phyloP scores from a whole-genome alignment of 2,329 filamentous ascomycete genomes.

The Lojkania enalia region DNA sequence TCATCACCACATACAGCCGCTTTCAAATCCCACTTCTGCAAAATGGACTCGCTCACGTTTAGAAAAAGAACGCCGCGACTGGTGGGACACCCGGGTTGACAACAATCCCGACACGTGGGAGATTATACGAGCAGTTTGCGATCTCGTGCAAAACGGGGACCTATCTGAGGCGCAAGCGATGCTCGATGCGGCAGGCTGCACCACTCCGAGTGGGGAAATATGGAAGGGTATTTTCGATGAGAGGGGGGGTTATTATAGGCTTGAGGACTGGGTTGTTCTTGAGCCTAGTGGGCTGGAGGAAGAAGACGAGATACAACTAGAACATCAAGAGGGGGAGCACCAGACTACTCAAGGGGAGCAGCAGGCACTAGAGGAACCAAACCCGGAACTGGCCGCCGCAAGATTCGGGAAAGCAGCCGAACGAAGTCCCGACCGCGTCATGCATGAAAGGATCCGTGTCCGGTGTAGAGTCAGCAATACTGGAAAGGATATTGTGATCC shows the following conservation, averaged over 20 bases:
- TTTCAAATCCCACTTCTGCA: slow-evolving; percentile 22
- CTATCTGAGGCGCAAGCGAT: slow-evolving; percentile 70
- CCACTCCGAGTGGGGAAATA: slow-evolving; percentile 48
- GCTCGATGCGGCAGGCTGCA: slow-evolving; percentile 70
- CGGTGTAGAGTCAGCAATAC: slow-evolving; percentile 37
- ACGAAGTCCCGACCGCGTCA: too few relatives aligned
- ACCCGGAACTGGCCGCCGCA: too few relatives aligned
- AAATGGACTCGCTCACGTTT: slow-evolving; percentile 64
- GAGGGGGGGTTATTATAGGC: slow-evolving; percentile 47
- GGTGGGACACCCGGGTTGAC: slow-evolving; percentile 87
- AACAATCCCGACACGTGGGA: slow-evolving; percentile 80
- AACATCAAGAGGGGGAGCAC: slow-evolving; percentile 29
- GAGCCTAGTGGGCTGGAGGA: slow-evolving; percentile 48
- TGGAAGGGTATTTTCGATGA: slow-evolving; percentile 51
- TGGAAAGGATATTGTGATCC: slow-evolving; percentile 38
- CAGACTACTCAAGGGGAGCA: slow-evolving; percentile 23
- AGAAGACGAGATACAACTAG: slow-evolving; percentile 27
- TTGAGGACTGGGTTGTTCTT: slow-evolving; percentile 51
- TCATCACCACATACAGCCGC: slow-evolving; percentile 22
- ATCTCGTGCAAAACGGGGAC: slow-evolving; percentile 63
- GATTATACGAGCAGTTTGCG: slow-evolving; percentile 68
- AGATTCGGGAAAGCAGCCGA: too few relatives aligned
- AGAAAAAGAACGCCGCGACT: slow-evolving; percentile 73
- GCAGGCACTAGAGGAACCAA: slow-evolving; percentile 23
- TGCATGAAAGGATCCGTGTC: too few relatives aligned